Percentiles rank a stretch among this genome's conserved stretches.
Evolutionary conservation across 139 green algal species (phyloP).

Genomic region (Picochlorum sp.): DNA sequence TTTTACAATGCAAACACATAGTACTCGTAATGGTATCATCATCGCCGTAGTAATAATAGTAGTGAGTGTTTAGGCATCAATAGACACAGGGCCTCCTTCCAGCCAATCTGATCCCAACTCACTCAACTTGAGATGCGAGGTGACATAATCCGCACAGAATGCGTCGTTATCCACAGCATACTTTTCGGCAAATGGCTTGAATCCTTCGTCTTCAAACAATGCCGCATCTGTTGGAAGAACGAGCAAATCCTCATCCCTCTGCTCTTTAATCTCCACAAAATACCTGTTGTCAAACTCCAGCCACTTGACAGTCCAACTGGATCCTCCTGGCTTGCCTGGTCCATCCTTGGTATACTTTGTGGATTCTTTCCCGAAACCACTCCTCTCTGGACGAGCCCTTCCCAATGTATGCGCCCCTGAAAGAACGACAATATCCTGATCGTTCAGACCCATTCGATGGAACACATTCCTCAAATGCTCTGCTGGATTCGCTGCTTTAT

Average conservation of each 20-base stretch:
- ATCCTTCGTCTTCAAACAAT: conserved; percentile 78
- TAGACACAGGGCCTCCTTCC: not conserved
- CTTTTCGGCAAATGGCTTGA: conserved; percentile 80
- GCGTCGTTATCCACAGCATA: conserved; percentile 72
- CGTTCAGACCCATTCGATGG: conserved; percentile 75
- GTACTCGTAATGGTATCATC: too few species aligned
- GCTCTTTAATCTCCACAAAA: conserved; percentile 63
- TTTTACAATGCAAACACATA: not conserved
- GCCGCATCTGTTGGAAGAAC: conserved; percentile 78
- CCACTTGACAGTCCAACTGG: conserved; percentile 84
- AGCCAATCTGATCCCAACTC: conserved; percentile 76
- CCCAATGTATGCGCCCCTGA: conserved; percentile 60
- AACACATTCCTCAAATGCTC: conserved; percentile 65
- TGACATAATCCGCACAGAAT: conserved; percentile 78
- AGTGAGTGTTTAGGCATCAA: too few species aligned
- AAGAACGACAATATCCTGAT: conserved; percentile 59
- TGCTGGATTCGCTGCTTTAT: conserved; percentile 32
- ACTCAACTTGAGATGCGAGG: conserved; percentile 69
- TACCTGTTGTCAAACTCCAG: conserved; percentile 88
- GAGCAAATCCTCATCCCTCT: conserved; percentile 71
- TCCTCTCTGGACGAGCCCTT: conserved; percentile 39
- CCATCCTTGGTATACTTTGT: conserved; percentile 82
- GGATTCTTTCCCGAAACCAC: conserved; percentile 50
- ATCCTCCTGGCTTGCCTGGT: conserved; percentile 62
- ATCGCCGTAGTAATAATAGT: too few species aligned